Evolutionary conservation across 352 stramenopile genomes (phyloP), one percentile per base, ranked within the genome.

Genomic region (Phytophthora lateralis): DNA sequence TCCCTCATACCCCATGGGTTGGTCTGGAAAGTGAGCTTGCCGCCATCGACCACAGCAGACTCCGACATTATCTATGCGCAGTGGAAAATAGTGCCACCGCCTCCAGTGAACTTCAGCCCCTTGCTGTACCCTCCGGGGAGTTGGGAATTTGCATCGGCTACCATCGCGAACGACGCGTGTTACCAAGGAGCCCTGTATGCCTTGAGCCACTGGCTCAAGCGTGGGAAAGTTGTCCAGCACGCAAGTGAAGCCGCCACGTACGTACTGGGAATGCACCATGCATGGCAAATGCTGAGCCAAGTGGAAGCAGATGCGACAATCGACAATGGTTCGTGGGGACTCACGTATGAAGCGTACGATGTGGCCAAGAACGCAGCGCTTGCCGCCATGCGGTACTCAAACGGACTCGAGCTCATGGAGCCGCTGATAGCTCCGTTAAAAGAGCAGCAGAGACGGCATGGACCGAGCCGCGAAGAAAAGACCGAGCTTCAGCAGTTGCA

Each of bases 121-220:
- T 48, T 54, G 30, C 24, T 65, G 30, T 77, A 72, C 20, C 59
- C 59, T 34, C 26, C 30, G 8, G 77, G 77, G 5, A 86, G 75
- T 34, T 89, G 80, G 80, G 75, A 85, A 38, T 86, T 86, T 64
- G 80, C 69, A 12, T 69, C 69, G 2, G 55, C 71, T 14, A 78
- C 70, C 5, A 86, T 89, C 53, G 53, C 53, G n/a, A 73, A 82
- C 38, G 80, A 88, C 37, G 73, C 63, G 6, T 60, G 70, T n/a
- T 89, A 89, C 47, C 79, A 89, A 58, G 41, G 50, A 4, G 69
- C 53, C 4, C 55, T 89, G 8, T 75, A 74, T 18, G 46, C 64
- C 12, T 63, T 87, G 17, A 69, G 72, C 8, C 66, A 84, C 50
- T 82, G 70, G 75, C 50, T 89, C n/a, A 37, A 68, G 1, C 38